phyloP scores from a whole-genome alignment of 441 rosid genomes.

The Eutrema salsugineum region DNA sequence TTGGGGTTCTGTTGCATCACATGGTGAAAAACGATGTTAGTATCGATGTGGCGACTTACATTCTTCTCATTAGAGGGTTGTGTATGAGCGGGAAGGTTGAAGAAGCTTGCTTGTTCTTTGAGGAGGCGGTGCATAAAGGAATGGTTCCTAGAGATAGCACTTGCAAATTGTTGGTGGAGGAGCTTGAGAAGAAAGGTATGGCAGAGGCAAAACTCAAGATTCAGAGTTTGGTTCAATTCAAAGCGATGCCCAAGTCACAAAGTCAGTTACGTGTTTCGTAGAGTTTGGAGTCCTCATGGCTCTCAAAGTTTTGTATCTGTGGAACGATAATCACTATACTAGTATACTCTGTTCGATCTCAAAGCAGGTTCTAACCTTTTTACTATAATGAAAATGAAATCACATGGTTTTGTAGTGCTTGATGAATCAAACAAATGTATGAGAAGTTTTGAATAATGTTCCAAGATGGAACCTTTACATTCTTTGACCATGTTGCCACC shows the following conservation, averaged over 20 bases:
- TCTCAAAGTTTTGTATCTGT: constrained; percentile 2
- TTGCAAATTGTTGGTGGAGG: constrained; percentile 43
- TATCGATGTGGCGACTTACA: constrained; percentile 53
- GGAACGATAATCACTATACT: neutral
- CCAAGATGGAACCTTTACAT: neutral
- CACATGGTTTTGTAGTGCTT: neutral
- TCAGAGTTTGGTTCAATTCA: constrained; percentile 32
- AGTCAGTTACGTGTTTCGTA: constrained; percentile 6
- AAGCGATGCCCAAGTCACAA: constrained; percentile 23
- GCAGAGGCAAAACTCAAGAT: constrained; percentile 43
- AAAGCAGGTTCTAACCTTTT: neutral
- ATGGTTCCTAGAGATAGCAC: constrained; percentile 51
- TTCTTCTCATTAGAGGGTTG: constrained; percentile 50
- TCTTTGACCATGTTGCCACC: no score
- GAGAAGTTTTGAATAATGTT: neutral
- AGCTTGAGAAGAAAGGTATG: constrained; percentile 53
- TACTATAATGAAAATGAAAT: neutral
- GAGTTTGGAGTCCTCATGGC: neutral
- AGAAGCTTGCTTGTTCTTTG: constrained; percentile 64
- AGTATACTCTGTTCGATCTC: neutral
- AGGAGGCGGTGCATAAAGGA: constrained; percentile 57
- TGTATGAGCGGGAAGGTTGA: constrained; percentile 56
- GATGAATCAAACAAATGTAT: neutral
- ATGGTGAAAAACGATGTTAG: constrained; percentile 68
- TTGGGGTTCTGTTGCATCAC: constrained; percentile 50